Evolutionary conservation across 2,329 filamentous ascomycete genomes (phyloP), one percentile per base, ranked within the genome.

Genomic region (Parasarocladium wereldwijsianum): DNA sequence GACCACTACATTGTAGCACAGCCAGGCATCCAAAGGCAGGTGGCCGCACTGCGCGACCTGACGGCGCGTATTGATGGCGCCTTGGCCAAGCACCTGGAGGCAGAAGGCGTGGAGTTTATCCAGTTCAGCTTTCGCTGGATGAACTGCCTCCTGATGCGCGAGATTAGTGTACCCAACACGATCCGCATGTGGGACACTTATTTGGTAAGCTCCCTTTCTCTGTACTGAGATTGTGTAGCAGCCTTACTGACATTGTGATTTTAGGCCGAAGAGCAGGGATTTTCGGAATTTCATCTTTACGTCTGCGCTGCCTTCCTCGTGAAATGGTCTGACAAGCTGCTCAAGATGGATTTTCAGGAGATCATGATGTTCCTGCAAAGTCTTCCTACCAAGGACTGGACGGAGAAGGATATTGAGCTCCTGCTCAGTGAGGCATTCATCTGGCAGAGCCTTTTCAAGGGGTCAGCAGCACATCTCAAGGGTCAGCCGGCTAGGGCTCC

Each of bases 141-240:
- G 90, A 98, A 98, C 47, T 98, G 90, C 52, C 70, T 98, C 31
- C 64, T 98, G 40, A 98, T 98, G 90, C 72, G 90, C 38, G 90
- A 98, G 57, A 81, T 98, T 40, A 93, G 81, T 49, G 87, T 98
- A 34, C 82, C 77, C 51, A 96, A 94, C 50, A 94, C 85, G 1
- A 93, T 98, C 39, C 70, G 90, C 42, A 98, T 98, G 90, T 98
- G 90, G 90, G 90, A 98, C 54, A 98, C 90, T 16, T 98, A 98
- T 58, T 70, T 98, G 60, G 87, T 94, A 62, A 50, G 74, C 57
- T 30, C 5, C 10, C 17, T 9, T 24, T 12, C 24, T n/a, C 15
- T 5, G 23, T 15, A 26, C 14, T 10, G 16, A 15, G 10, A 6
- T 17, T 9, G 10, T 24, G 10, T n/a, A n/a, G n/a, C n/a, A n/a